Evolutionary conservation across 371 early-diverging fungal species (phyloP).

Genomic region (Blakeslea trispora): DNA sequence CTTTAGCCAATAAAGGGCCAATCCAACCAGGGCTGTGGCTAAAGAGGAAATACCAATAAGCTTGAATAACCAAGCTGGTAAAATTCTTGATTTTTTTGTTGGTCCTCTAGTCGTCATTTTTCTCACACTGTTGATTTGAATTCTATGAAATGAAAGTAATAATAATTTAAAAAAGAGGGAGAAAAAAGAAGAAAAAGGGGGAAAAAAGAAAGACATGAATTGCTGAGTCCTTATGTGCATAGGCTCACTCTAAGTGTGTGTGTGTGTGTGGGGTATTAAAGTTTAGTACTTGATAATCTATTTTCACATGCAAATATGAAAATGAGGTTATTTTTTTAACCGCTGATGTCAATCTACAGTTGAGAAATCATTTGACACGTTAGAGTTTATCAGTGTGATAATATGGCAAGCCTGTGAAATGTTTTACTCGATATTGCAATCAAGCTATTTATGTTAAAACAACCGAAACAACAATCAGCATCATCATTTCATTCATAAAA

Average conservation of each 20-base stretch:
- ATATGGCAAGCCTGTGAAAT: too few species aligned
- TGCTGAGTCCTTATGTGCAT: neutral
- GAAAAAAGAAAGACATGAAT: constrained; percentile 6
- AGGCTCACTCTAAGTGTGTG: neutral
- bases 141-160: too few species aligned
- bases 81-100: constrained; percentile 11
- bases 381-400: too few species aligned
- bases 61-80: constrained; percentile 27
- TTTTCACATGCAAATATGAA: constrained; percentile 9
- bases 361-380: neutral
- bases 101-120: constrained; percentile 5
- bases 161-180: constrained; percentile 3
- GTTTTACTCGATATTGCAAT: too few species aligned
- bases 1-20: constrained; percentile 30
- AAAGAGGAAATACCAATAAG: constrained; percentile 25
- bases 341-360: neutral
- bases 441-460: too few species aligned
- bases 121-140: too few species aligned
- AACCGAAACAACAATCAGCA: too few species aligned
- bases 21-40: constrained; percentile 21
- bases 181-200: constrained; percentile 10
- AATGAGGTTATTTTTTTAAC: neutral
- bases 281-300: neutral
- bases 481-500: too few species aligned
- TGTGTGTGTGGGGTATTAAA: neutral